These are phyloP conservation scores for Chaetomium globosum DNA, from an alignment of 2,329 filamentous ascomycete species.

Conservation along the genomic window DNA sequence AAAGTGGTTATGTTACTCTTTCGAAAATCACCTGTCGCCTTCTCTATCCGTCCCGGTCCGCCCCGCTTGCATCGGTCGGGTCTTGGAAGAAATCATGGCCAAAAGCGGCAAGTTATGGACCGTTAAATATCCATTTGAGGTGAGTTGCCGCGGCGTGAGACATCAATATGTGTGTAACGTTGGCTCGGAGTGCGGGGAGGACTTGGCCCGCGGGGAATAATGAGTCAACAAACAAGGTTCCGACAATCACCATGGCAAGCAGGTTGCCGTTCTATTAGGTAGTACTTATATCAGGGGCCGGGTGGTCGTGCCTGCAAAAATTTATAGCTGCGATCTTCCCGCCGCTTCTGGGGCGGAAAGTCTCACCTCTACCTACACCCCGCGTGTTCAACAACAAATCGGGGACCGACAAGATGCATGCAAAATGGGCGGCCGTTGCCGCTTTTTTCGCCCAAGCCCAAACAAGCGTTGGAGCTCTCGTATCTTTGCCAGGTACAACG, in stretches of 20 bases:
- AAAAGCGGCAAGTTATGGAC: background rate
- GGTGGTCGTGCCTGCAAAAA: background rate
- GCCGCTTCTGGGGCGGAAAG: background rate
- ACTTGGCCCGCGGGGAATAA: background rate
- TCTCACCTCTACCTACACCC: background rate
- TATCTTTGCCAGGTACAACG: slow-evolving; percentile 38
- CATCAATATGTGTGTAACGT: background rate
- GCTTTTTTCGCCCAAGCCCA: background rate
- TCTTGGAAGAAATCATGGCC: background rate
- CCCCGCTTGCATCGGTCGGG: background rate
- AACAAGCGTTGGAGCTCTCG: slow-evolving; percentile 25
- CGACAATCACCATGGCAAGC: background rate
- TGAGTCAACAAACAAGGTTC: background rate
- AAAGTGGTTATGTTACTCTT: background rate
- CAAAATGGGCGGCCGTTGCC: background rate
- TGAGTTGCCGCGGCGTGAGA: background rate
- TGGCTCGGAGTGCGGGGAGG: background rate
- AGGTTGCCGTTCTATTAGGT: background rate
- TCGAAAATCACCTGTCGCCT: background rate
- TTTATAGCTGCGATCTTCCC: background rate
- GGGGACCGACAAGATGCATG: slow-evolving; percentile 3
- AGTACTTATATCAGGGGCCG: background rate
- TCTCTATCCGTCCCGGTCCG: background rate
- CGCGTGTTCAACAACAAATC: background rate
- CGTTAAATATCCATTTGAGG: background rate